phyloP scores from a whole-genome alignment of 2,329 filamentous ascomycete species.

The Parascedosporium putredinis region DNA sequence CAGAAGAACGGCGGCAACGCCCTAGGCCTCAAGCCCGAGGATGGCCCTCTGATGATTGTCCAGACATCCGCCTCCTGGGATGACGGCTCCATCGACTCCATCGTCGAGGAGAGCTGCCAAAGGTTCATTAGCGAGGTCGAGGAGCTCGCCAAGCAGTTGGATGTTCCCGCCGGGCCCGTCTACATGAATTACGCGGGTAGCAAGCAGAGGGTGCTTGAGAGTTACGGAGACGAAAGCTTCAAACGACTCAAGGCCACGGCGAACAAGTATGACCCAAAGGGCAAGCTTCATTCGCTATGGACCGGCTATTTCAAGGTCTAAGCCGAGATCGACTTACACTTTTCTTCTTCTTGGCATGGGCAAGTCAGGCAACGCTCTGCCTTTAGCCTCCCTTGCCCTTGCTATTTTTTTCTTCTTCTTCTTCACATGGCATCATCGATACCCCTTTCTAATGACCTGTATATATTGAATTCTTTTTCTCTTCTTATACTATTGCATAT shows the following conservation, averaged over 20 bases:
- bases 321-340: not conserved
- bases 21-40: constrained; percentile 21
- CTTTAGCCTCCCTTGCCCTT: too few species aligned
- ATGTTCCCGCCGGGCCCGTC: constrained; percentile 11
- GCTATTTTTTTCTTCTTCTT: too few species aligned
- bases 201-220: constrained; percentile 25
- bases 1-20: constrained; percentile 26
- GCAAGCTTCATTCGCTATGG: constrained; percentile 22
- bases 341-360: not conserved
- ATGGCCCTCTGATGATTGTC: constrained; percentile 16
- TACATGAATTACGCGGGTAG: constrained; percentile 34
- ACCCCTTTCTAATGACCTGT: not conserved
- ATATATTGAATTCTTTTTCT: not conserved
- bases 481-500: too few species aligned
- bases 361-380: not conserved
- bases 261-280: constrained; percentile 22
- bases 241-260: constrained; percentile 18
- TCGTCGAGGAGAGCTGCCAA: constrained; percentile 13
- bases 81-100: constrained; percentile 12
- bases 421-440: not conserved
- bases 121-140: constrained; percentile 12
- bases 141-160: constrained; percentile 7
- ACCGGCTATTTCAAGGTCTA: constrained; percentile 20
- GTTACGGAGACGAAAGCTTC: constrained; percentile 28
- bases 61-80: constrained; percentile 15